Evolutionary conservation across 73 alveolate species (phyloP).

Genomic region (Paramecium sexaurelia): DNA sequence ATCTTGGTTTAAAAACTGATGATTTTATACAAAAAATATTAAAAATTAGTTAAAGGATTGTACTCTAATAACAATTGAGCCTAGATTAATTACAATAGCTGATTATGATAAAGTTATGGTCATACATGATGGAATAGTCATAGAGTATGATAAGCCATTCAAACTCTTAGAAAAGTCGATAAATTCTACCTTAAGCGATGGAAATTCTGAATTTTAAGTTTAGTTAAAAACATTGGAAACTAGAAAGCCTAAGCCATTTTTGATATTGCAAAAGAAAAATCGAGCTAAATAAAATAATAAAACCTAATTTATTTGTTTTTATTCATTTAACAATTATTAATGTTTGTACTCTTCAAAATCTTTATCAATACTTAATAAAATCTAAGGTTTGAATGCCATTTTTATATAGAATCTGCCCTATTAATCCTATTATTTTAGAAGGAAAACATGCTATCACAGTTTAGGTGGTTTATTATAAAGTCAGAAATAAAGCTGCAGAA

Average conservation of each 20-base stretch:
- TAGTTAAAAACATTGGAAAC: neutral
- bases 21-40: constrained; percentile 56
- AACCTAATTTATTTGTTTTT: no score
- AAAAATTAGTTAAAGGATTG: constrained; percentile 35
- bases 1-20: constrained; percentile 52
- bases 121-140: constrained; percentile 33
- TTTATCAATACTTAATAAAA: no score
- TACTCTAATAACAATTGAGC: constrained; percentile 78
- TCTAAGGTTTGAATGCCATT: no score
- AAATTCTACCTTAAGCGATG: neutral
- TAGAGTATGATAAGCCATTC: constrained; percentile 52
- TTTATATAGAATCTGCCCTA: no score
- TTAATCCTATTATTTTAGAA: no score
- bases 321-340: no score
- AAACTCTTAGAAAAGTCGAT: neutral
- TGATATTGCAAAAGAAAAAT: neutral
- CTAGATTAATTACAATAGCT: constrained; percentile 67
- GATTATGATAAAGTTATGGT: constrained; percentile 65
- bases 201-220: neutral
- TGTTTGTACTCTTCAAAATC: no score
- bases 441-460: no score
- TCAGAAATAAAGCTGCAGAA: no score
- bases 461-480: no score
- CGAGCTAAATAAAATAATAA: neutral
- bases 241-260: neutral